Conservation (phyloP, 176 grass and related monocot species). For the Oryza glumipatula region DNA sequence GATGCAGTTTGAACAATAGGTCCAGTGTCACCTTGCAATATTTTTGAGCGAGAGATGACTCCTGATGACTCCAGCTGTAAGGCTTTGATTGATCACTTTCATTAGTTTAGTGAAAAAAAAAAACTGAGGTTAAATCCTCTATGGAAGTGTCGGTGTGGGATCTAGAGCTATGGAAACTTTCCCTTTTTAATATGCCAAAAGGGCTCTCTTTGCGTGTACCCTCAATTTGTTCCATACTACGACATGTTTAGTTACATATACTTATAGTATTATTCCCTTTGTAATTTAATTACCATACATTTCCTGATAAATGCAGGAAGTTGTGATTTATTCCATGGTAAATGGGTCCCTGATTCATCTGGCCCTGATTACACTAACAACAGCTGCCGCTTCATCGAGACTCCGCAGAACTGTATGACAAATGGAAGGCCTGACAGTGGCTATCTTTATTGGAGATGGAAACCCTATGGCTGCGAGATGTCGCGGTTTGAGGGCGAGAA, state of each 20-base stretch:
- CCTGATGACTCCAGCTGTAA: background rate
- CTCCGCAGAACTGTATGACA: slow-evolving; percentile 83
- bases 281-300: background rate
- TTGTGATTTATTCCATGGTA: slow-evolving; percentile 77
- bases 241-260: background rate
- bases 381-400: slow-evolving; percentile 86
- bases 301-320: slow-evolving; percentile 49
- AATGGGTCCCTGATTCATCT: slow-evolving; percentile 63
- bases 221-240: background rate
- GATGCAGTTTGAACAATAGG: slow-evolving; percentile 26
- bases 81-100: background rate
- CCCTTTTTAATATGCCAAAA: background rate
- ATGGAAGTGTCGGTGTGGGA: background rate
- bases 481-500: slow-evolving; percentile 56
- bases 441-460: slow-evolving; percentile 95
- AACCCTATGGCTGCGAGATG: slow-evolving; percentile 72
- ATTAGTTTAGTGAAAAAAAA: slow-evolving; percentile 30
- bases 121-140: background rate
- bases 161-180: background rate
- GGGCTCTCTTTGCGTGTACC: background rate
- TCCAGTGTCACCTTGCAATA: background rate
- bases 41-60: background rate
- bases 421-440: slow-evolving; percentile 79
- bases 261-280: background rate
- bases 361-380: slow-evolving; percentile 78